Conservation (phyloP, 2,329 filamentous ascomycete species). For the Diaporthe vexans region DNA sequence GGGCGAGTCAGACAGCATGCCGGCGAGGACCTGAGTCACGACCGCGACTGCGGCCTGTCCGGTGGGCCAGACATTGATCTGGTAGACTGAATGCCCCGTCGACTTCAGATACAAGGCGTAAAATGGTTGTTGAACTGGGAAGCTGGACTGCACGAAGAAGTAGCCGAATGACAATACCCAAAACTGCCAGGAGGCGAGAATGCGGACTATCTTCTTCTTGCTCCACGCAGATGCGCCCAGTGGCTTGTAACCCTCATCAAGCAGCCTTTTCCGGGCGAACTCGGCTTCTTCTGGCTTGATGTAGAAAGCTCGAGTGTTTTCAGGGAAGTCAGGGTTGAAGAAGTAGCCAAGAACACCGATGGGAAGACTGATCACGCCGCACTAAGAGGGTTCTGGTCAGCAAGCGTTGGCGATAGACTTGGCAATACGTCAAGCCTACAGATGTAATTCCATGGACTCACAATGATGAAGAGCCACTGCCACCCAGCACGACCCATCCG, state of each 20-base stretch:
- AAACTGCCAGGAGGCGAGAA: constrained; percentile 36
- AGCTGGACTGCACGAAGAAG: constrained; percentile 42
- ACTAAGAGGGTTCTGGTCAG: constrained; percentile 5
- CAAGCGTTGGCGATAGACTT: neutral
- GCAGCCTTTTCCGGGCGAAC: constrained; percentile 35
- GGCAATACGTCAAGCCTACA: neutral
- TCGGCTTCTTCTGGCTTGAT: constrained; percentile 34
- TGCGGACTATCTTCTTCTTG: constrained; percentile 34
- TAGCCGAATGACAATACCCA: constrained; percentile 40
- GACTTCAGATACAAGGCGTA: constrained; percentile 37
- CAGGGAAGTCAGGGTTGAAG: constrained; percentile 41
- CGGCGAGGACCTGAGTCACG: constrained; percentile 36
- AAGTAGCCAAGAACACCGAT: constrained; percentile 42
- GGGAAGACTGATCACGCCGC: constrained; percentile 44
- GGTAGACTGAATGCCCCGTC: constrained; percentile 28
- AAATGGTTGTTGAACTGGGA: constrained; percentile 40
- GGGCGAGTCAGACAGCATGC: constrained; percentile 42
- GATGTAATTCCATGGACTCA: neutral
- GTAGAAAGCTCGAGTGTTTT: constrained; percentile 40
- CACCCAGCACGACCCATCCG: constrained; percentile 60
- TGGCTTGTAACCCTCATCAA: constrained; percentile 37
- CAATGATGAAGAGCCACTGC: constrained; percentile 65
- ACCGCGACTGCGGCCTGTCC: constrained; percentile 39
- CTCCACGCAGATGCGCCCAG: constrained; percentile 35
- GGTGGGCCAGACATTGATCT: constrained; percentile 39